A percentile compares a stretch with the other conserved stretches of the same genome.
Conservation (phyloP, 495 filamentous ascomycete species). For the Penicillium macrosclerotiorum region DNA sequence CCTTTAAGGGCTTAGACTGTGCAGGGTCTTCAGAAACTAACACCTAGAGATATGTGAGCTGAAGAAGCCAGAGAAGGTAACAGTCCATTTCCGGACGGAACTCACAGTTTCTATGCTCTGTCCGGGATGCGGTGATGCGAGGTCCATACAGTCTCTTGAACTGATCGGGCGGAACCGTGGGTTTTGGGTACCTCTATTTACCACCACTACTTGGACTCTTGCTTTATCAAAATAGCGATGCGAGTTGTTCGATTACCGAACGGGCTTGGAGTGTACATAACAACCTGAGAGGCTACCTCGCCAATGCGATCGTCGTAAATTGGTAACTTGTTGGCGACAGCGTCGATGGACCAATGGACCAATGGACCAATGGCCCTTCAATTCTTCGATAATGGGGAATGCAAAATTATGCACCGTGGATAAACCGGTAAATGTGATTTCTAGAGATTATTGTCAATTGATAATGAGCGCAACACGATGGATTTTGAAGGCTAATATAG, state of each 20-base stretch:
- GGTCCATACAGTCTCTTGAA: constrained; percentile 37
- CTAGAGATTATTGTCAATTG: neutral
- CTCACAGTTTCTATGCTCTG: constrained; percentile 18
- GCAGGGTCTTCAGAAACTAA: constrained; percentile 64
- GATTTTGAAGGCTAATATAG: neutral
- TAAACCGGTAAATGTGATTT: too few relatives aligned
- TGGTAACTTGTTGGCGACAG: constrained; percentile 23
- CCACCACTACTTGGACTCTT: constrained; percentile 32
- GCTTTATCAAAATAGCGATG: constrained; percentile 29
- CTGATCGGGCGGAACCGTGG: constrained; percentile 47
- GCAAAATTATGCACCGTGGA: constrained; percentile 3
- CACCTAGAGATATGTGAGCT: constrained; percentile 26
- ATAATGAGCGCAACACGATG: neutral
- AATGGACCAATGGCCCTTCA: constrained; percentile 31
- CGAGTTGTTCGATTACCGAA: constrained; percentile 33
- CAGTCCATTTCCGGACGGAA: neutral
- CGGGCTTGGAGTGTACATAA: constrained; percentile 26
- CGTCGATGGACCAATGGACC: constrained; percentile 30
- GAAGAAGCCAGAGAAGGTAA: neutral
- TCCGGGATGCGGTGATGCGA: constrained; percentile 12
- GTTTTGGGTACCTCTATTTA: constrained; percentile 35
- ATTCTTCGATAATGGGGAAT: constrained; percentile 19
- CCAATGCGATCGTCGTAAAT: constrained; percentile 31
- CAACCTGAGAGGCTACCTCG: constrained; percentile 23
- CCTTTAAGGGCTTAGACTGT: constrained; percentile 49